phyloP scores from a whole-genome alignment of 2,329 filamentous ascomycete genomes.

The Xylariaceae sp. region DNA sequence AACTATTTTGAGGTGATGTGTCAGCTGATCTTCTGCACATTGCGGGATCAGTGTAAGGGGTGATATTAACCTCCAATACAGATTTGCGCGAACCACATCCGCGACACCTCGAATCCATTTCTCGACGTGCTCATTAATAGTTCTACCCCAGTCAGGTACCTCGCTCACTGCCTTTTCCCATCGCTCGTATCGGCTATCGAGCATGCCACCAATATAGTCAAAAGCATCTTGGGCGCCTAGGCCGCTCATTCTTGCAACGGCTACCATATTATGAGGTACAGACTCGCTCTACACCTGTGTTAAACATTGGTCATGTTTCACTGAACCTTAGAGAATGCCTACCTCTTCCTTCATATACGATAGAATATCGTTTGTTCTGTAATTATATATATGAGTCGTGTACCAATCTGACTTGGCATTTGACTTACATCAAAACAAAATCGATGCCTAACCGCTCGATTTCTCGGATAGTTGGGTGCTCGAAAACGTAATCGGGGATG shows the following conservation, averaged over 20 bases:
- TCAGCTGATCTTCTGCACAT: background rate
- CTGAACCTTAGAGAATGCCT: background rate
- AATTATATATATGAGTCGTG: background rate
- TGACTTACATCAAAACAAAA: constrained; percentile 15
- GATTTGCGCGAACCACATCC: constrained; percentile 17
- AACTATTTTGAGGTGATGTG: constrained; percentile 1
- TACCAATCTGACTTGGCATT: background rate
- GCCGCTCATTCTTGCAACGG: constrained; percentile 20
- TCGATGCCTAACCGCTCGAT: constrained; percentile 16
- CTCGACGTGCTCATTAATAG: constrained; percentile 3
- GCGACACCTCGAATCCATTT: constrained; percentile 17
- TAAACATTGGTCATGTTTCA: background rate
- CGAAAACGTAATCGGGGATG: constrained; percentile 22
- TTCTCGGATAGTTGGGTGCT: constrained; percentile 17
- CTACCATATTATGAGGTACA: constrained; percentile 27
- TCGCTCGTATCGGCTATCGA: constrained; percentile 15
- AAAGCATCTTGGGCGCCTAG: constrained; percentile 24
- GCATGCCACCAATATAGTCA: constrained; percentile 20
- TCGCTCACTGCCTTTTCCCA: constrained; percentile 14
- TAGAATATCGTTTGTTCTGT: constrained; percentile 25
- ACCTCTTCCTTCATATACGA: constrained; percentile 28
- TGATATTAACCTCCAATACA: constrained; percentile 24
- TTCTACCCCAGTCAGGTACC: constrained; percentile 19
- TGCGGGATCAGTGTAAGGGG: background rate
- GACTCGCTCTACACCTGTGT: constrained; percentile 5